These are phyloP conservation scores for Coniochaeta ligniaria DNA, from an alignment of 2,329 filamentous ascomycete genomes.

Conservation along the genomic window DNA sequence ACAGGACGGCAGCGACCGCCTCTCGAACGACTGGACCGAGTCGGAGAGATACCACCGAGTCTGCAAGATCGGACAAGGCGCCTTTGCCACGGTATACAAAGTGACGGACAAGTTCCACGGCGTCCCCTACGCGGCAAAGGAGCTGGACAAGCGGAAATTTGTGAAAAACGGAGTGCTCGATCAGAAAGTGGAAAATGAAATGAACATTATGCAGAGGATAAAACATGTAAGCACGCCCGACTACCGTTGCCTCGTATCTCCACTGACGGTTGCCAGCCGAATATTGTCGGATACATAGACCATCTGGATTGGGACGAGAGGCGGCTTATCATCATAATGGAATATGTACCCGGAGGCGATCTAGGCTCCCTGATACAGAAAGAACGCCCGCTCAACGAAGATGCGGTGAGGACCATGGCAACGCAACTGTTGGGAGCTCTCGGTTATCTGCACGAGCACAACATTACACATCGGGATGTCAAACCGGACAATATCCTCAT, in stretches of 20 bases:
- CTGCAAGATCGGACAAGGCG: conserved; percentile 78
- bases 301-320: conserved; percentile 75
- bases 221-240: conserved; percentile 57
- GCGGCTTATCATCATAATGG: conserved; percentile 96
- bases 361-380: conserved; percentile 65
- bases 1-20: conserved; percentile 22
- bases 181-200: conserved; percentile 91
- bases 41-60: conserved; percentile 79
- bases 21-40: conserved; percentile 69
- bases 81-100: conserved; percentile 90
- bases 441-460: conserved; percentile 76
- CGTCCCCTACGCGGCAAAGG: conserved; percentile 80
- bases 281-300: conserved; percentile 88
- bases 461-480: conserved; percentile 96
- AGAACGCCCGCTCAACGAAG: conserved; percentile 57
- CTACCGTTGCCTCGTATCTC: background rate
- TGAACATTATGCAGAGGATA: conserved; percentile 87
- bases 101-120: conserved; percentile 82
- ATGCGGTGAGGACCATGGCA: conserved; percentile 63
- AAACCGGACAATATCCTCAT: conserved; percentile 98
- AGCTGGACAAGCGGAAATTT: conserved; percentile 87
- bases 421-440: conserved; percentile 73
- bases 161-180: conserved; percentile 89
- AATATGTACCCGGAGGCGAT: conserved; percentile 78
- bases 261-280: conserved; percentile 43